Conservation (phyloP, 345 rosid genomes). For the Mangifera indica region DNA sequence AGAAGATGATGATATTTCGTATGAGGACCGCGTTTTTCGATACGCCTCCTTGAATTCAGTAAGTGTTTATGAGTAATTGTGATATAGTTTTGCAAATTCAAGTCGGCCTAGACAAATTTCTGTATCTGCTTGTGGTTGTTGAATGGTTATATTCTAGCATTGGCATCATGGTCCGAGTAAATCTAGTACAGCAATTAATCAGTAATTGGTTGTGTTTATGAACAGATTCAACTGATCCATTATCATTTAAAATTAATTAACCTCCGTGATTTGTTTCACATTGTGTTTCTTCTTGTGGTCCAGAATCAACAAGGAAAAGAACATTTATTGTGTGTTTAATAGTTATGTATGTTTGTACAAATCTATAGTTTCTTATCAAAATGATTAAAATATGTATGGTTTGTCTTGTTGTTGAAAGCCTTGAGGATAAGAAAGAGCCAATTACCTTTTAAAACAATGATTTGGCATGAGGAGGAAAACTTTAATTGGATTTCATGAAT, state of each 20-base stretch:
- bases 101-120: no score
- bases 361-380: no score
- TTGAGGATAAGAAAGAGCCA: not conserved
- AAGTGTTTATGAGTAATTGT: conserved; percentile 23
- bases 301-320: no score
- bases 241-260: no score
- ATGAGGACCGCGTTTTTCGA: conserved; percentile 84
- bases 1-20: conserved; percentile 79
- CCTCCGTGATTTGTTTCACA: no score
- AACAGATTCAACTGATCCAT: not conserved
- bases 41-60: conserved; percentile 84
- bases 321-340: no score
- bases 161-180: not conserved
- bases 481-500: no score
- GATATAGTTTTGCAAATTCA: not conserved
- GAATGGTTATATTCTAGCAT: no score
- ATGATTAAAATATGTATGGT: no score
- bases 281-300: no score
- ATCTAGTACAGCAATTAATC: not conserved
- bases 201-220: not conserved
- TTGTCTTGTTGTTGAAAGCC: not conserved
- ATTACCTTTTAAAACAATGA: not conserved
- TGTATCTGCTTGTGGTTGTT: no score
- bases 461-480: not conserved
- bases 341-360: no score